Conservation (phyloP, 352 stramenopile species). For the Pythium apleroticum region DNA sequence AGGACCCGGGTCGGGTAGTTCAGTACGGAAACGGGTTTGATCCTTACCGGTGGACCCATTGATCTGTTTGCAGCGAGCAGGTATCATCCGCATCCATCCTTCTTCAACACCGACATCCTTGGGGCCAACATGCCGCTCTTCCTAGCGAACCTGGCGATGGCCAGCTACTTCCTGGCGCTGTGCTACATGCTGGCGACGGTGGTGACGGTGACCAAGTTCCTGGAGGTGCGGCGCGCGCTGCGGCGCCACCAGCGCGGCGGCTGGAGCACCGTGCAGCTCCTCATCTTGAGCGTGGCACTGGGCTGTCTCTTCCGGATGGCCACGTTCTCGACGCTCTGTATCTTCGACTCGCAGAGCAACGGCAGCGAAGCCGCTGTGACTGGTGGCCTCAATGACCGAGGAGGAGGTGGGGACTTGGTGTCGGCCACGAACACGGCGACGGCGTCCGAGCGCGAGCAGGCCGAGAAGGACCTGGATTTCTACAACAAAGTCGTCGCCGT, state of each 20-base stretch:
- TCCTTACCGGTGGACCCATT: background rate
- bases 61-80: background rate
- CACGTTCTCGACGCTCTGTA: conserved; percentile 87
- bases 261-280: conserved; percentile 83
- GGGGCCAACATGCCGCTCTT: conserved; percentile 69
- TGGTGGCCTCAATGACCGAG: background rate
- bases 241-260: conserved; percentile 61
- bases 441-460: conserved; percentile 11
- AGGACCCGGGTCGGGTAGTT: background rate
- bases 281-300: conserved; percentile 79
- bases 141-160: conserved; percentile 85
- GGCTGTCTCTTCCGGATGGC: conserved; percentile 84
- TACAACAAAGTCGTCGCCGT: conserved; percentile 91
- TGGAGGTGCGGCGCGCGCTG: conserved; percentile 69
- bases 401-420: background rate
- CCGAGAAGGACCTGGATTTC: conserved; percentile 74
- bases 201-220: conserved; percentile 75
- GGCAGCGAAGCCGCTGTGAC: conserved; percentile 22
- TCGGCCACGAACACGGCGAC: conserved; percentile 1
- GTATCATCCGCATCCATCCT: background rate
- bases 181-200: conserved; percentile 85
- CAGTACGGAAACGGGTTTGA: background rate
- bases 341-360: conserved; percentile 80
- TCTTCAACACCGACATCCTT: conserved; percentile 13
- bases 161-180: conserved; percentile 87